phyloP scores from a whole-genome alignment of 2,329 filamentous ascomycete genomes.

The Fusarium nodosum region DNA sequence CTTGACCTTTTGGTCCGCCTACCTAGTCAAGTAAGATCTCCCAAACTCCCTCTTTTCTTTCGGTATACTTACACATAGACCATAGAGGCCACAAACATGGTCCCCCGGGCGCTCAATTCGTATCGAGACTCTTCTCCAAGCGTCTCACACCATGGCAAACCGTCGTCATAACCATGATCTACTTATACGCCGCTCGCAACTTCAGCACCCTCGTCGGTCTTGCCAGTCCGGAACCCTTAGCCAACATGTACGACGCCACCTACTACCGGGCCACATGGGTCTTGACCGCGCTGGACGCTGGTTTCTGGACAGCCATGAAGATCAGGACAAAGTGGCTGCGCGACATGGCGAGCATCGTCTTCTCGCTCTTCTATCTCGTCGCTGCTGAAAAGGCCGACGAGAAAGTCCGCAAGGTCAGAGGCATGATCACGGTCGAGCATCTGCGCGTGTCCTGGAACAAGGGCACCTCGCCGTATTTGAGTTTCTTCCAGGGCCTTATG shows the following conservation, averaged over 20 bases:
- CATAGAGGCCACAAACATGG: conserved; percentile 86
- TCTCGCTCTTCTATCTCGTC: conserved; percentile 90
- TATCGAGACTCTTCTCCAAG: conserved; percentile 79
- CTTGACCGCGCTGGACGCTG: conserved; percentile 92
- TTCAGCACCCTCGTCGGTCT: conserved; percentile 93
- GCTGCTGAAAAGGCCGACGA: conserved; percentile 96
- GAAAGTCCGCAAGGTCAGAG: conserved; percentile 92
- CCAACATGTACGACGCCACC: conserved; percentile 90
- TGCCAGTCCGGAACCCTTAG: conserved; percentile 91
- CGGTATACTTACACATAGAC: conserved; percentile 40
- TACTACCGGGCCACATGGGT: conserved; percentile 99
- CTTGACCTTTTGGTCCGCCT: conserved; percentile 90
- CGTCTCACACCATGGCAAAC: conserved; percentile 91
- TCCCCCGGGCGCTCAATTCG: conserved; percentile 77
- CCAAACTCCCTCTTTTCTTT: not conserved
- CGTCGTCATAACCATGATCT: conserved; percentile 87
- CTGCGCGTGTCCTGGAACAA: conserved; percentile 97
- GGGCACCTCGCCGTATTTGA: conserved; percentile 86
- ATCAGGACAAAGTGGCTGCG: conserved; percentile 83
- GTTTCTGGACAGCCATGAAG: conserved; percentile 98
- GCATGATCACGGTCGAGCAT: conserved; percentile 89
- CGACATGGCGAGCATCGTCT: conserved; percentile 85
- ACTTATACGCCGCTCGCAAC: conserved; percentile 91
- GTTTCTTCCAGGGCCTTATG: conserved; percentile 77
- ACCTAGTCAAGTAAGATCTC: conserved; percentile 76